phyloP scores from a whole-genome alignment of 2,329 filamentous ascomycete genomes.

The Taxawa tesnikishii region DNA sequence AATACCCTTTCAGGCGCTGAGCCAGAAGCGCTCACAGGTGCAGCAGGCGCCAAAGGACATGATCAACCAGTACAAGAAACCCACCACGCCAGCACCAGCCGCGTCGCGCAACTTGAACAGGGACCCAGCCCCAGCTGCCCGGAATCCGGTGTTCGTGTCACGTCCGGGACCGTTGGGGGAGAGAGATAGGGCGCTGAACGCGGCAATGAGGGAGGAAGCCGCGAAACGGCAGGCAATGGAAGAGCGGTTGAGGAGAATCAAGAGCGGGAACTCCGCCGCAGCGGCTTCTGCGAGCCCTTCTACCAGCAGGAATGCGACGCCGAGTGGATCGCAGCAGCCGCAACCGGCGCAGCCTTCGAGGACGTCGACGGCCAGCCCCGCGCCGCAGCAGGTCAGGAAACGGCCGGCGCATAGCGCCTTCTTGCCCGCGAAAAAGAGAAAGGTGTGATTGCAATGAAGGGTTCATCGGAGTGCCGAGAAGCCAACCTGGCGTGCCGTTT shows the following conservation, averaged over 20 bases:
- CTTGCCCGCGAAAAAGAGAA: constrained; percentile 8
- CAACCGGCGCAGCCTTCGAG: constrained; percentile 4
- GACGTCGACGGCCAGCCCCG: too few species aligned
- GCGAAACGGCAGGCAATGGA: constrained; percentile 4
- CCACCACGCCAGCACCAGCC: constrained; percentile 16
- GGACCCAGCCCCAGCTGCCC: constrained; percentile 11
- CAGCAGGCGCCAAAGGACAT: constrained; percentile 40
- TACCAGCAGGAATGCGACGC: too few species aligned
- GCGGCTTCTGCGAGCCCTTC: too few species aligned
- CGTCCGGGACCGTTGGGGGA: not conserved
- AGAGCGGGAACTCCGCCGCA: not conserved
- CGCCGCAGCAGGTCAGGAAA: constrained; percentile 2
- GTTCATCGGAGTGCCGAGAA: too few species aligned
- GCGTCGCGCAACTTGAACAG: constrained; percentile 24
- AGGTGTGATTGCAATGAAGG: too few species aligned
- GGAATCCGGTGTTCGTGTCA: constrained; percentile 6
- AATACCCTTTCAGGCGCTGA: constrained; percentile 4
- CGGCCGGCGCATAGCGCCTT: constrained; percentile 7
- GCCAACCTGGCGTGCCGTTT: too few species aligned
- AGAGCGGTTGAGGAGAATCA: constrained; percentile 3
- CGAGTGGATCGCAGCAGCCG: not conserved
- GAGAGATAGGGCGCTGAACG: not conserved
- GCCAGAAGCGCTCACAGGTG: constrained; percentile 18
- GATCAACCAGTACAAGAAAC: constrained; percentile 33
- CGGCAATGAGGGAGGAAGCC: constrained; percentile 1